Evolutionary conservation across 2,329 filamentous ascomycete species (phyloP).

Genomic region (Lasiodiplodia hormozganensis): DNA sequence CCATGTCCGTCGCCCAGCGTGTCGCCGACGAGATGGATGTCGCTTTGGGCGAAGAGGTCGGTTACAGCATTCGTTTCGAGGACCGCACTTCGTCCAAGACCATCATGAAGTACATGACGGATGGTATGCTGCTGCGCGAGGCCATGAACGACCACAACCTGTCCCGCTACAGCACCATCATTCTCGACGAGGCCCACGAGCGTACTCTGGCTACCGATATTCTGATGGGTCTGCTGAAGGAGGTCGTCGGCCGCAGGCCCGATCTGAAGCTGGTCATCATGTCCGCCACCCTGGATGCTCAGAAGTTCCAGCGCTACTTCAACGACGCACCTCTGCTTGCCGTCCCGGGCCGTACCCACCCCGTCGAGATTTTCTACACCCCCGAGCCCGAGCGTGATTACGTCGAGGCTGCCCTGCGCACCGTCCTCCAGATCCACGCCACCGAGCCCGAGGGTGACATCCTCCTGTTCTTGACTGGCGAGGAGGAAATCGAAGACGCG

Average conservation of each 20-base stretch:
- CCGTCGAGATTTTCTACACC: conserved; percentile 98
- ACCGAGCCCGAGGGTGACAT: conserved; percentile 93
- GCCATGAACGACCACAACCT: conserved; percentile 91
- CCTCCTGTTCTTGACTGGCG: conserved; percentile 91
- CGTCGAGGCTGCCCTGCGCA: conserved; percentile 91
- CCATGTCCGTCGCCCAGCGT: conserved; percentile 97
- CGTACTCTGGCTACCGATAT: conserved; percentile 96
- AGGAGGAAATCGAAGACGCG: conserved; percentile 98
- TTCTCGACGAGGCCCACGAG: conserved; percentile 98
- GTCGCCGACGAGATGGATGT: conserved; percentile 96
- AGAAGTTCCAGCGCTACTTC: conserved; percentile 98
- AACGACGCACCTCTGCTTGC: conserved; percentile 90
- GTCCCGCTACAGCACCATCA: conserved; percentile 91
- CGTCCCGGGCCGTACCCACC: conserved; percentile 92
- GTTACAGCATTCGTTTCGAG: conserved; percentile 97
- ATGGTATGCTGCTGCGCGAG: conserved; percentile 96
- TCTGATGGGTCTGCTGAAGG: conserved; percentile 91
- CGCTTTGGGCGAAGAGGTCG: conserved; percentile 87
- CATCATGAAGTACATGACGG: conserved; percentile 99
- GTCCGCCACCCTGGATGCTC: conserved; percentile 92
- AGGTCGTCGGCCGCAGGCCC: conserved; percentile 82
- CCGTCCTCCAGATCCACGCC: conserved; percentile 95
- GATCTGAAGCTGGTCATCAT: conserved; percentile 97
- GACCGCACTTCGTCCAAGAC: conserved; percentile 88
- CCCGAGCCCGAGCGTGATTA: conserved; percentile 96